Conservation (phyloP, 2,329 filamentous ascomycete genomes). For the Trichoderma citrinoviride region DNA sequence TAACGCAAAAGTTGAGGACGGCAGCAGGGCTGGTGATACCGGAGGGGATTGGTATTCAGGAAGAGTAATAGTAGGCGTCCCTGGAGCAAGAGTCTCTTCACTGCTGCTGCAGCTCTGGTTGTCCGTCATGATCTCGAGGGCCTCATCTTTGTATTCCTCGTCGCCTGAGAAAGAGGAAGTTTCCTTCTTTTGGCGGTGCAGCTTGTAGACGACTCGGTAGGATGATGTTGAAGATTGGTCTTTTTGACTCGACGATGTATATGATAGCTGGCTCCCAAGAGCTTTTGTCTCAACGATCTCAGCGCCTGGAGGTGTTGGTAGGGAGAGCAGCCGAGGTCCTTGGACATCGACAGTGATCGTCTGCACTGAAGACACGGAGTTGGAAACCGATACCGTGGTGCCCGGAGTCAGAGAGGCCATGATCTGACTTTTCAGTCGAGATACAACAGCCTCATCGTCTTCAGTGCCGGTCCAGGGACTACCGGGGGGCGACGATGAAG, state of each 20-base stretch:
- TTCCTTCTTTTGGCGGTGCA: slow-evolving; percentile 51
- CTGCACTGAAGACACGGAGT: slow-evolving; percentile 58
- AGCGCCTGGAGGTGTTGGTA: slow-evolving; percentile 56
- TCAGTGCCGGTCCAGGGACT: slow-evolving; percentile 11
- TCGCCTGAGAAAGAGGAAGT: slow-evolving; percentile 41
- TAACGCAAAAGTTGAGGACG: not conserved
- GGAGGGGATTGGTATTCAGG: slow-evolving; percentile 10
- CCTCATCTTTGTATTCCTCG: slow-evolving; percentile 30
- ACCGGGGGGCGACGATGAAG: not conserved
- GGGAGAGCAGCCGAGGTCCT: slow-evolving; percentile 48
- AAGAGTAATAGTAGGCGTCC: not conserved
- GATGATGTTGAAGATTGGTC: slow-evolving; percentile 27
- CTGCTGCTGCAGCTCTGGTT: not conserved
- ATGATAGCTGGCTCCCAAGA: slow-evolving; percentile 7
- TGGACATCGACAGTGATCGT: slow-evolving; percentile 64
- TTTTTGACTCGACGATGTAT: slow-evolving; percentile 26
- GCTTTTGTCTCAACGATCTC: slow-evolving; percentile 54
- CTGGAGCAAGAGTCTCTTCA: slow-evolving; percentile 7
- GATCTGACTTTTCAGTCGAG: slow-evolving; percentile 52
- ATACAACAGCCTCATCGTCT: slow-evolving; percentile 44
- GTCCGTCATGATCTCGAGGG: slow-evolving; percentile 25
- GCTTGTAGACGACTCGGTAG: slow-evolving; percentile 59
- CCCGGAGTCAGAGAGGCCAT: slow-evolving; percentile 53
- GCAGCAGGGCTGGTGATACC: not conserved
- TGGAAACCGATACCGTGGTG: slow-evolving; percentile 59